These are phyloP conservation scores for Didymella exigua DNA, from an alignment of 2,329 filamentous ascomycete genomes.

Conservation along the genomic window DNA sequence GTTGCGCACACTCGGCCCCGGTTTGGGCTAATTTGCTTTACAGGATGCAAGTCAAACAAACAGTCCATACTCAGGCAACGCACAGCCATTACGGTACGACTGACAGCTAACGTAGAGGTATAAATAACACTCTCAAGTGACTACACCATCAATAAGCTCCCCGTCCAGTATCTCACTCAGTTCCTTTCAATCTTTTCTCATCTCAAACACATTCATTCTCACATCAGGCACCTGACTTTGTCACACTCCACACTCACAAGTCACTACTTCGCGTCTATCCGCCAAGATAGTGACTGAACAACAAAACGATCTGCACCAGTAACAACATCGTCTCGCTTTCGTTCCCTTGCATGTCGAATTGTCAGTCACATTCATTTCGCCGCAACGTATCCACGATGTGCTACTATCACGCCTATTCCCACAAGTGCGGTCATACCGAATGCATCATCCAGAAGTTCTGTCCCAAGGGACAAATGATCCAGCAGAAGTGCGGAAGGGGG, in stretches of 20 bases:
- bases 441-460: conserved; percentile 44
- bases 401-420: conserved; percentile 55
- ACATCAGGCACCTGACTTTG: neutral
- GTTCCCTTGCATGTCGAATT: too few species aligned
- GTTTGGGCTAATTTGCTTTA: conserved; percentile 17
- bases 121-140: neutral
- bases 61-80: neutral
- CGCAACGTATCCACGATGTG: conserved; percentile 45
- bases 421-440: conserved; percentile 53
- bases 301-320: neutral
- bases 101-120: neutral
- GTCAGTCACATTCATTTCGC: too few species aligned
- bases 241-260: conserved; percentile 1
- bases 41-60: conserved; percentile 24
- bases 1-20: conserved; percentile 21
- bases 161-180: neutral
- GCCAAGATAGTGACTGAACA: neutral
- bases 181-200: neutral
- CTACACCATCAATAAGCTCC: neutral
- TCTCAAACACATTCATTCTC: neutral
- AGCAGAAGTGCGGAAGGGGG: conserved; percentile 39
- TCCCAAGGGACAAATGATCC: conserved; percentile 37
- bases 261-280: neutral
- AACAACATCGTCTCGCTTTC: neutral
- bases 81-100: neutral